Percentiles rank a stretch among this genome's conserved stretches.
phyloP scores from a whole-genome alignment of 2,329 filamentous ascomycete species.

The Xylariaceae sp. region DNA sequence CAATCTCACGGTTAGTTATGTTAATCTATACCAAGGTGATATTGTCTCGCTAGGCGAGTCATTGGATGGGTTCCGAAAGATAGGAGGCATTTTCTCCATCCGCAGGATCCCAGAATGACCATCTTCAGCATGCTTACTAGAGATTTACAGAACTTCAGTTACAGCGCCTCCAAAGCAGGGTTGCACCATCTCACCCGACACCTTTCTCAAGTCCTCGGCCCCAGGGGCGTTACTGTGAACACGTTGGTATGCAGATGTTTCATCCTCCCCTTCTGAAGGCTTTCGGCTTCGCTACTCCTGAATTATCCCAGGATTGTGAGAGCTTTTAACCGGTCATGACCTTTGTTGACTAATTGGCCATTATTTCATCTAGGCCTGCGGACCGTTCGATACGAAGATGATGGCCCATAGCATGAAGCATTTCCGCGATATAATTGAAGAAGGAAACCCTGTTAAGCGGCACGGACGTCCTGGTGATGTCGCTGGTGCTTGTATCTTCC shows the following conservation, averaged over 20 bases:
- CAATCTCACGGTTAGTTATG: slow-evolving; percentile 36
- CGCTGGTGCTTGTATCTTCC: slow-evolving; percentile 65
- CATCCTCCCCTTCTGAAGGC: background rate
- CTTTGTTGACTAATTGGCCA: slow-evolving; percentile 1
- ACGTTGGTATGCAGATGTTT: slow-evolving; percentile 53
- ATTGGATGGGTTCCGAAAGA: background rate
- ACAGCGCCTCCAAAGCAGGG: slow-evolving; percentile 57
- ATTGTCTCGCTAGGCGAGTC: background rate
- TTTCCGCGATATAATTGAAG: slow-evolving; percentile 49
- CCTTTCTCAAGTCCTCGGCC: slow-evolving; percentile 55
- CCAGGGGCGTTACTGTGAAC: slow-evolving; percentile 58
- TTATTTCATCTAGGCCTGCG: slow-evolving; percentile 29
- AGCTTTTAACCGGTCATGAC: background rate
- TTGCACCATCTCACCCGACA: slow-evolving; percentile 59
- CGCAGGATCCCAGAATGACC: background rate
- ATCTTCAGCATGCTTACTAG: background rate
- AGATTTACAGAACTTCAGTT: slow-evolving; percentile 46
- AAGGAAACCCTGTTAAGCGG: slow-evolving; percentile 57
- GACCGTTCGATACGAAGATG: slow-evolving; percentile 66
- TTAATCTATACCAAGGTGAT: background rate
- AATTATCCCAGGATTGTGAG: background rate
- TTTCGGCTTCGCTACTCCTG: background rate
- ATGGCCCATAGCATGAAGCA: slow-evolving; percentile 56
- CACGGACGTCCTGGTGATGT: slow-evolving; percentile 66
- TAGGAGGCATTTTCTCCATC: background rate